Conservation (phyloP, 2,329 filamentous ascomycete genomes). For the Nemania sp. region DNA sequence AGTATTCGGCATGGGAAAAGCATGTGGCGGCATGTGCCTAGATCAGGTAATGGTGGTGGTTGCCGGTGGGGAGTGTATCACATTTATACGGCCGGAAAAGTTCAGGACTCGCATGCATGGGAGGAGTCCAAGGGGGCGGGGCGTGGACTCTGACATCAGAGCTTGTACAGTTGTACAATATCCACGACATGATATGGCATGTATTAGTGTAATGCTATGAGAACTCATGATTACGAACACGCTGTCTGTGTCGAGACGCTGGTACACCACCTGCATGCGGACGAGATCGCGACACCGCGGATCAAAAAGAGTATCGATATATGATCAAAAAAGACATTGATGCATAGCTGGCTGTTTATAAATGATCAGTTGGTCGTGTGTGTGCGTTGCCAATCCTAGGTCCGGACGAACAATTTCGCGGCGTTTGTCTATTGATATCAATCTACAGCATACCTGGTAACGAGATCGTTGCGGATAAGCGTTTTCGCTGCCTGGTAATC, state of each 20-base stretch:
- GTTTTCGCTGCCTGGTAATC: too few relatives aligned
- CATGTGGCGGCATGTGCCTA: constrained; percentile 35
- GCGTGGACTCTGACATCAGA: constrained; percentile 33
- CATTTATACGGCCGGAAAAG: constrained; percentile 42
- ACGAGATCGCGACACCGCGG: background rate
- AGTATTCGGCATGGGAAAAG: constrained; percentile 33
- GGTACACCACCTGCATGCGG: background rate
- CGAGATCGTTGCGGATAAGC: too few relatives aligned
- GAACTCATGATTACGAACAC: constrained; percentile 26
- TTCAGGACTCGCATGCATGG: constrained; percentile 39
- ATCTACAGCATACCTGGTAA: too few relatives aligned
- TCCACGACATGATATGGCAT: constrained; percentile 33
- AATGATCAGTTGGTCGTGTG: too few relatives aligned
- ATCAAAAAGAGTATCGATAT: too few relatives aligned
- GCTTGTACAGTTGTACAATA: constrained; percentile 42
- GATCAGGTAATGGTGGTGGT: constrained; percentile 29
- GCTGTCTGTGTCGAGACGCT: background rate
- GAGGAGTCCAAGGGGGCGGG: constrained; percentile 38
- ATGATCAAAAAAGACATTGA: too few relatives aligned
- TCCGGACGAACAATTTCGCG: too few relatives aligned
- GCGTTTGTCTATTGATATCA: too few relatives aligned
- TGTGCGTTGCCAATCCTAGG: too few relatives aligned
- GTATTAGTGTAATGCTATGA: constrained; percentile 41
- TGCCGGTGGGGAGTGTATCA: constrained; percentile 34
- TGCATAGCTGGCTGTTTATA: too few relatives aligned